These are phyloP conservation scores for Orbilia brochopaga DNA, from an alignment of 2,329 filamentous ascomycete genomes.

Conservation along the genomic window DNA sequence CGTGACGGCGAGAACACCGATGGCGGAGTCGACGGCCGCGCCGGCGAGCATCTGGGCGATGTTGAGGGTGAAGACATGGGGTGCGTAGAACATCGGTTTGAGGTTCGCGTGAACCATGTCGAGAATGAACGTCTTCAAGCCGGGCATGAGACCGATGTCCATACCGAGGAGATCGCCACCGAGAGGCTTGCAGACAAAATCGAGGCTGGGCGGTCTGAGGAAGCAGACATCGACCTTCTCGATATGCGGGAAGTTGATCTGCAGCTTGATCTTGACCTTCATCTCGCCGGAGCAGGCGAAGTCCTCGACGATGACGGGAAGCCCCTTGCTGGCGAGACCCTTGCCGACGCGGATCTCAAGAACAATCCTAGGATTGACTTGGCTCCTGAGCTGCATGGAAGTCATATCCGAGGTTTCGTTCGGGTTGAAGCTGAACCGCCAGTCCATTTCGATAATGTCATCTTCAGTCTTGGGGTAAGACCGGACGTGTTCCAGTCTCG, in stretches of 20 bases:
- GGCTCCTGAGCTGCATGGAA: constrained; percentile 84
- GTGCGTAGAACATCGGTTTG: constrained; percentile 95
- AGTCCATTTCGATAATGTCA: constrained; percentile 97
- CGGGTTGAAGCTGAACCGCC: constrained; percentile 99
- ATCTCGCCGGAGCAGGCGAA: constrained; percentile 96
- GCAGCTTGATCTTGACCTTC: constrained; percentile 96
- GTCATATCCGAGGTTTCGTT: constrained; percentile 94
- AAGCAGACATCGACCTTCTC: constrained; percentile 96
- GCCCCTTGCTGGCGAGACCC: constrained; percentile 92
- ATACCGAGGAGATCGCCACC: constrained; percentile 95
- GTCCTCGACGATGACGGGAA: constrained; percentile 97
- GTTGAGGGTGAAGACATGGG: constrained; percentile 97
- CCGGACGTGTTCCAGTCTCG: constrained; percentile 95
- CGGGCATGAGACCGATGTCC: constrained; percentile 98
- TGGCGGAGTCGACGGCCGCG: constrained; percentile 89
- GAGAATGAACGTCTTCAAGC: constrained; percentile 88
- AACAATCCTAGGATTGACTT: constrained; percentile 95
- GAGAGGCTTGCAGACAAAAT: constrained; percentile 97
- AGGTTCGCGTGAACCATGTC: constrained; percentile 95
- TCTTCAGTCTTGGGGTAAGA: constrained; percentile 95
- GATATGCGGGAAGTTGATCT: constrained; percentile 92
- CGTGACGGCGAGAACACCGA: constrained; percentile 89
- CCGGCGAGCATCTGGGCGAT: constrained; percentile 98
- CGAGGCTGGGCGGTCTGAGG: constrained; percentile 83
- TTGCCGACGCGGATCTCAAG: constrained; percentile 94